Evolutionary conservation across 495 filamentous ascomycete genomes (phyloP), one percentile per base, ranked within the genome.

Genomic region (Thermothielavioides terrestris): DNA sequence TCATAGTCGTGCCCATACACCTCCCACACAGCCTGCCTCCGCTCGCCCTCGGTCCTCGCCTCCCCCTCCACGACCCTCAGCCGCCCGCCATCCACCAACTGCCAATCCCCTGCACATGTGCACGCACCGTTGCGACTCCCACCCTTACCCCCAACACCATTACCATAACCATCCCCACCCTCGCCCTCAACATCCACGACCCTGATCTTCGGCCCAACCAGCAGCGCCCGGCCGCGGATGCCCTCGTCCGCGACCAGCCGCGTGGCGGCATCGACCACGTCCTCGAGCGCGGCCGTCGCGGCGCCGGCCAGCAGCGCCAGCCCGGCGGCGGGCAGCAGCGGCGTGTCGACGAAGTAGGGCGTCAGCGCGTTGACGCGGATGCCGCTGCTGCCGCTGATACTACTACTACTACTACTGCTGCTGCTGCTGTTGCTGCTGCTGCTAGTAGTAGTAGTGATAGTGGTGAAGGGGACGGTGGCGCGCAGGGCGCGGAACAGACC

Each of bases 291-390:
- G 3, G 71, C 79, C 49, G 70, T 61, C 10, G 64, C 69, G 1
- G 66, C 66, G 12, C 83, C 83, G 2, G 80, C 76, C 3, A 86
- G 62, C 9, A 82, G 8, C 9, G 68, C 42, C 32, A 75, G 57
- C 7, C 54, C 78, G 0, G 37, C 17, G 7, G 52, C 36, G 1
- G 66, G 58, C 14, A 81, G 27, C 12, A 86, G 65, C 3, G 79
- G 77, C 14, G 83, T 86, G 42, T 82, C 75, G 38, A 85, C 77
- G 54, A 82, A 86, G 54, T 85, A 86, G 4, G 83, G 83, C 47
- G 67, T 72, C 12, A 86, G 46, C 35, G 82, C 59, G 50, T 85
- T 86, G 39, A 81, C 64, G 20, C 83, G 63, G 6, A 86, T 62
- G 2, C 77, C 77, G 23, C 65, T 40, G 21, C n/a, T n/a, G n/a